Evolutionary conservation across 768 basidiomycete species (phyloP).

Genomic region (Boletus edulis): DNA sequence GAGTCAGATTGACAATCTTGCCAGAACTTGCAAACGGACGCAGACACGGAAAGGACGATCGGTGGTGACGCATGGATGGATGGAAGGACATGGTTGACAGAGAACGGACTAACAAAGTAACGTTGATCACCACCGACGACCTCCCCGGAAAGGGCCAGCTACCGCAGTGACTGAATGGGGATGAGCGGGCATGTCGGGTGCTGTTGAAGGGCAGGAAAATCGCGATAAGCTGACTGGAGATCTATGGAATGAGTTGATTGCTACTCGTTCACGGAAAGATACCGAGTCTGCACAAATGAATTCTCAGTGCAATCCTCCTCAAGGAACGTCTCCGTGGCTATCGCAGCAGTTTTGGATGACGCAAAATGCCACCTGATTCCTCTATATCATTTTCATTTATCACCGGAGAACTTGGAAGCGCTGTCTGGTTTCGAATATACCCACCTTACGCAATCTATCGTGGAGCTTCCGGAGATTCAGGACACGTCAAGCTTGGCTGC

Average conservation of each 20-base stretch:
- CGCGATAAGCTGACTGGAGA: not conserved
- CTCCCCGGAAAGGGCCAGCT: not conserved
- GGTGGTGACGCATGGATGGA: slow-evolving; percentile 3
- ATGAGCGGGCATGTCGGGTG: not conserved
- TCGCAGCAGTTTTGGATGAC: slow-evolving; percentile 18
- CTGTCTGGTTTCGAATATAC: slow-evolving; percentile 16
- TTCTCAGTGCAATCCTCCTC: slow-evolving; percentile 27
- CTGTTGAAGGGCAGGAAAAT: not conserved
- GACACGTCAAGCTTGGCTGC: not conserved
- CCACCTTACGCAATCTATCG: slow-evolving; percentile 22
- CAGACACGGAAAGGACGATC: slow-evolving; percentile 5
- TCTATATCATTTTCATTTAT: slow-evolving; percentile 27
- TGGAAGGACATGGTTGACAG: slow-evolving; percentile 13
- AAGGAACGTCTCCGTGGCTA: slow-evolving; percentile 18
- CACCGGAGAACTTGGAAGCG: slow-evolving; percentile 14
- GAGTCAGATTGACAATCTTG: slow-evolving; percentile 14
- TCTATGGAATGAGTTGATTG: slow-evolving; percentile 5
- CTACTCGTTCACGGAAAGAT: slow-evolving; percentile 13
- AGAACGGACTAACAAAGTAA: slow-evolving; percentile 8
- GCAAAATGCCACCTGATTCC: slow-evolving; percentile 7
- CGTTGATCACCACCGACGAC: slow-evolving; percentile 8
- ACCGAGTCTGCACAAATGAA: slow-evolving; percentile 3
- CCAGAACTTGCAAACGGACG: not conserved
- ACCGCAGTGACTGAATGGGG: not conserved
- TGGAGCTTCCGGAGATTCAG: slow-evolving; percentile 4